Evolutionary conservation across 768 basidiomycete species (phyloP), one percentile per base, ranked within the genome.

Genomic region (Psilocybe cyanescens): DNA sequence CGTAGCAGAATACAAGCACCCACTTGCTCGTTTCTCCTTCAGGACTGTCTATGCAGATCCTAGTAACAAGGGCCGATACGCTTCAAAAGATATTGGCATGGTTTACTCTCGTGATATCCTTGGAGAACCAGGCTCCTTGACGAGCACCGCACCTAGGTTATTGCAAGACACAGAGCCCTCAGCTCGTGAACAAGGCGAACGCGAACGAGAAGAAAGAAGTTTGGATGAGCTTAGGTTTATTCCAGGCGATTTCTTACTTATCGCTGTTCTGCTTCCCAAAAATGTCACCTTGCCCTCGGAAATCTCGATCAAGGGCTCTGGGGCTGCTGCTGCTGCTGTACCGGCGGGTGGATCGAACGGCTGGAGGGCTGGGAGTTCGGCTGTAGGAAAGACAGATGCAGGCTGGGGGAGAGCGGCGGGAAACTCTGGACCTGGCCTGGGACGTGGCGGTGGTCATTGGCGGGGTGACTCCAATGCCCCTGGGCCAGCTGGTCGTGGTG

Each of bases 91-190:
- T 46, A 84, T 94, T 46, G 92, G 92, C 29, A 83, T 83, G 68
- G 88, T 94, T 41, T 90, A 91, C 73, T 91, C 91, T 47, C 87
- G 92, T 63, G 93, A 94, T 74, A 90, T 94, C 64, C 83, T 92
- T 2, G 91, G 91, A 51, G 92, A 92, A 72, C 88, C 90, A 3
- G 91, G 91, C 35, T 74, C 87, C 1, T 71, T 90, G 19, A 78
- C 81, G 44, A 72, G 72, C 12, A 77, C 85, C 5, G 89, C 90
- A 0, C 81, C 87, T 0, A 82, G 88, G 2, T 79, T 92, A 2
- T 74, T 87, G 19, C 83, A 86, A 48, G 88, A 88, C 61, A 59
- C 66, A 0, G 81, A 81, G 29, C 68, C 71, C 1, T 64, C 74
- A 41, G 50, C 59, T 2, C 69, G 70, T 12, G 76, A 81, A 61